Evolutionary conservation across 2,329 filamentous ascomycete genomes (phyloP), one percentile per base, ranked within the genome.

Genomic region (Diplodia sapinea): DNA sequence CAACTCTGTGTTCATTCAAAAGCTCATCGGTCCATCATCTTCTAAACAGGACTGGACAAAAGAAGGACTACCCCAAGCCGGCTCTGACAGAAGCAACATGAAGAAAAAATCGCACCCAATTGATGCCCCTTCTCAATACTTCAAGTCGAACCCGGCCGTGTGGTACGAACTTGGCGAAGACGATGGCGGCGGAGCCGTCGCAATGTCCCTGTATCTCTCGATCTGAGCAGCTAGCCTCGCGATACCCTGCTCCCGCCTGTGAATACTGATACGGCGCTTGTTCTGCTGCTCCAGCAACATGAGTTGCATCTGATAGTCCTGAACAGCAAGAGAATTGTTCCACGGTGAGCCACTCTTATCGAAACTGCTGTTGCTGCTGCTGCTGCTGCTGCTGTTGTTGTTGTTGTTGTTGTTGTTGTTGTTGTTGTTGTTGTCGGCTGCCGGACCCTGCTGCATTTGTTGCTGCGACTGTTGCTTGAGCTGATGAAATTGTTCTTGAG

Each of bases 281-380:
- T 94, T 94, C 79, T 94, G 91, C 79, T 94, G 91, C 79, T 94
- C 91, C 13, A 94, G 85, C 56, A 94, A 81, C 91, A 93, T 94
- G 76, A 94, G 81, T 77, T 94, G 91, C 91, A 94, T 93, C 81
- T 94, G 91, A 74, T 94, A 94, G 77, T 94, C 91, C 78, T 94
- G 91, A 55, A 94, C 3, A 26, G 26, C 26, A 26, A 26, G 3
- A 2, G 26, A 26, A 26, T 26, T 26, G 26, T 26, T 26, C 26
- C 26, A 26, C 26, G 26, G 26, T 26, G 26, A 26, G 26, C 26
- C 26, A 83, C 26, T 91, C 91, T 76, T 94, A 29, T 4, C 31
- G 17, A 11, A 13, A 4, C 11, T 36, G 31, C 17, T 55, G 29
- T 29, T 8, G 52, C 23, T 43, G 36, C n/a, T 23, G 23, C 2